Conservation (phyloP, 306 rosid genomes). For the Rubus parviflorus region DNA sequence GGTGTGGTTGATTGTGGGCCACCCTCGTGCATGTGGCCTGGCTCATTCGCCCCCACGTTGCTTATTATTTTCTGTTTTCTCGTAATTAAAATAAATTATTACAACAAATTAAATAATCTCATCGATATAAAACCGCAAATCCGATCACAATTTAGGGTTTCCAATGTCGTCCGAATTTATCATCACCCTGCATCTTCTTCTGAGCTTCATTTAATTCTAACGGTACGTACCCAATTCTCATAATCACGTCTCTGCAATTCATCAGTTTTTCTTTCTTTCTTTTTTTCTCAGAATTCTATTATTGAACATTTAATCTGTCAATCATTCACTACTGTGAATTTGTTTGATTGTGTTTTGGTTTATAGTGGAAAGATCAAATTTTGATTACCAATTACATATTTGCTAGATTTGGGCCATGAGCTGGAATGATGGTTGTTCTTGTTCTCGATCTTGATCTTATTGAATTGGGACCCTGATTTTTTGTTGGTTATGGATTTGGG, state of each 20-base stretch:
- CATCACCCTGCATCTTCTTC: background rate
- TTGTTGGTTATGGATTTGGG: conserved; percentile 68
- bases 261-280: background rate
- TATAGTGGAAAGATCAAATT: background rate
- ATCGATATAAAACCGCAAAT: conserved; percentile 28
- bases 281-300: background rate
- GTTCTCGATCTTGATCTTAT: conserved; percentile 28
- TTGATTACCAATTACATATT: background rate
- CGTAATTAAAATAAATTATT: background rate
- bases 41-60: conserved; percentile 15
- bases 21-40: conserved; percentile 24
- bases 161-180: conserved; percentile 22
- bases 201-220: conserved; percentile 35
- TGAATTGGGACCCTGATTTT: conserved; percentile 26
- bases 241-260: background rate
- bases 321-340: background rate
- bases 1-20: conserved; percentile 19
- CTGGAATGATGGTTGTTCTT: conserved; percentile 29
- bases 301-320: background rate
- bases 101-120: background rate
- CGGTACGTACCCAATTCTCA: conserved; percentile 32
- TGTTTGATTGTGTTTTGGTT: background rate
- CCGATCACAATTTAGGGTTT: conserved; percentile 51
- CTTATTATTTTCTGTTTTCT: background rate
- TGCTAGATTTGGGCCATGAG: conserved; percentile 32